Base-by-base conservation (phyloP, 306 rosid genomes). In the Glycine soja region DNA sequence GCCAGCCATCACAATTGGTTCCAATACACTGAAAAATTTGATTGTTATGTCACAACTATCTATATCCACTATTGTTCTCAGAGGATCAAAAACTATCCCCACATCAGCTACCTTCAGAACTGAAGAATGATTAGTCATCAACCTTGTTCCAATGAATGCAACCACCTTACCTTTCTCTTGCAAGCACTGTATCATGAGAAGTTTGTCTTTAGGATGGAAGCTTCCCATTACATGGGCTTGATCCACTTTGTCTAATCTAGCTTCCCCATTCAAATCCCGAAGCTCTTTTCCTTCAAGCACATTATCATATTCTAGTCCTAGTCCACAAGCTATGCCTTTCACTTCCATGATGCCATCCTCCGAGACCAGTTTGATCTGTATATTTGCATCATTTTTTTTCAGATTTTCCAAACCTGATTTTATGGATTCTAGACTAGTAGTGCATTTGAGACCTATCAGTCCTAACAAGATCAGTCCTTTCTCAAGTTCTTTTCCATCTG, bases 401-500 rank as follows among this genome's bases (percentile, higher is more conserved):
- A 91, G 85, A 54, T 63, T 42, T 46, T 69, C 19, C 81, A 93
- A 83, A 12, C 67, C 81, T 62, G 2, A 5, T 74, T 59, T 79
- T 11, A 34, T 74, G 3, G 77, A 57, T 38, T 57, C 84, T 34
- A 14, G 53, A 19, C 67, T 10, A n/a, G 61, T 10, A n/a, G 61
- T 38, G 71, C 10, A 18, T 74, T 74, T 80, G 57, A 91, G 74
- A 72, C 94, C 96, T 16, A 87, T 77, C 12, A 87, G 24, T 50
- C 90, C 94, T 71, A 88, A 77, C 81, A 90, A 85, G 74, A 51
- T 73, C 79, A 90, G 30, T n/a, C 76, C 90, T 66, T 85, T 88
- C 63, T 75, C 53, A 38, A 81, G 53, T 45, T 86, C 87, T 71
- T 47, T 42, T 6, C 9, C 76, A 24, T 84, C 10, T 12, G 85